These are phyloP conservation scores for Helenozyma baotianmanensis DNA, from an alignment of 805 yeast species.

Conservation along the genomic window DNA sequence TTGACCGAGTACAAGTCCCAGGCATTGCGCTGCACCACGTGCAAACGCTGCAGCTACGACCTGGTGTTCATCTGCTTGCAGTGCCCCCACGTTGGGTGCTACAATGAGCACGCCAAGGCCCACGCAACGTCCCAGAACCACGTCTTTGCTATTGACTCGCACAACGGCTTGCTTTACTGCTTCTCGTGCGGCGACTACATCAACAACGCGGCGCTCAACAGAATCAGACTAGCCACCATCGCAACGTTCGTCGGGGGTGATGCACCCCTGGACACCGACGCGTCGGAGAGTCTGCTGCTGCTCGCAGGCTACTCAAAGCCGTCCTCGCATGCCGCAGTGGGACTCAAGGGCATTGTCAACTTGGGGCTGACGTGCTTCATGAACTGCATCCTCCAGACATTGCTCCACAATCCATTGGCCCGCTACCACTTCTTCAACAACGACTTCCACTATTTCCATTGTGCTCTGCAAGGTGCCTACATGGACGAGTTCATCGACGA, in stretches of 20 bases:
- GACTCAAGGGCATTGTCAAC: conserved; percentile 82
- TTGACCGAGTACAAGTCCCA: conserved; percentile 39
- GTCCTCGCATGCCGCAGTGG: conserved; percentile 56
- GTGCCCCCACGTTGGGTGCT: conserved; percentile 75
- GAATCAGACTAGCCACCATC: conserved; percentile 36
- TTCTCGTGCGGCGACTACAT: conserved; percentile 73
- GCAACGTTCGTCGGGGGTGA: background rate
- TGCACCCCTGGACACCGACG: background rate
- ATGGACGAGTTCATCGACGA: conserved; percentile 22
- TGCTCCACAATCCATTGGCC: conserved; percentile 86
- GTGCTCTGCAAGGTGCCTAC: conserved; percentile 33
- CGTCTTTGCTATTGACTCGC: conserved; percentile 53
- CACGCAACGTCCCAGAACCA: conserved; percentile 33
- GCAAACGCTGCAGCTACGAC: conserved; percentile 38
- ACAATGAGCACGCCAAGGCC: conserved; percentile 31
- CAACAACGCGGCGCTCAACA: conserved; percentile 55
- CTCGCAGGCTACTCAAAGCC: conserved; percentile 35
- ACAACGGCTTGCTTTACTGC: conserved; percentile 68
- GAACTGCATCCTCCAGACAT: conserved; percentile 85
- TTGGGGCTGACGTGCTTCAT: conserved; percentile 98
- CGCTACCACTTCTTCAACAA: conserved; percentile 67
- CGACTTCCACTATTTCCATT: conserved; percentile 61
- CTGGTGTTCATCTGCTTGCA: conserved; percentile 63
- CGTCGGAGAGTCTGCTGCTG: no score
- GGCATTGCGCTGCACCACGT: conserved; percentile 49